phyloP scores from a whole-genome alignment of 176 grass and related monocot genomes.

The Elymus sibiricus region DNA sequence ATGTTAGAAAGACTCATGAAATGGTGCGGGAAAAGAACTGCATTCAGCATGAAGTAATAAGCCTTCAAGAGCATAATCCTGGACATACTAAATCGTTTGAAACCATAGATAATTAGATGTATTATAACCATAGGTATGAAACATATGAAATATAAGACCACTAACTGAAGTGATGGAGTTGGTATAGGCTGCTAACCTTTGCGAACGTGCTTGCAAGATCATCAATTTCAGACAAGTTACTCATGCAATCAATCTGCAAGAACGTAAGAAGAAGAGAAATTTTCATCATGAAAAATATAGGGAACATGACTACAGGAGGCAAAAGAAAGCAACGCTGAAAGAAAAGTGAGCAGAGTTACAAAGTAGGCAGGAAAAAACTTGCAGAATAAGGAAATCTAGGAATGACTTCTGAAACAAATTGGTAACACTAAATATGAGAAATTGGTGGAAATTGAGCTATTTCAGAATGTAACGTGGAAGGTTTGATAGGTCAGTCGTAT shows the following conservation, averaged over 20 bases:
- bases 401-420: background rate
- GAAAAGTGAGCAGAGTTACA: background rate
- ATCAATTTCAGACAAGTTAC: slow-evolving; percentile 82
- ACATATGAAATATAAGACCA: background rate
- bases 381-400: background rate
- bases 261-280: slow-evolving; percentile 19
- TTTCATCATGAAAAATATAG: slow-evolving; percentile 1
- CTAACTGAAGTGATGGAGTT: background rate
- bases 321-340: background rate
- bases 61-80: slow-evolving; percentile 6
- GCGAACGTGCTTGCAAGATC: slow-evolving; percentile 92
- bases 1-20: slow-evolving; percentile 3
- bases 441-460: background rate
- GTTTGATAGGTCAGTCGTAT: background rate
- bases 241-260: slow-evolving; percentile 68
- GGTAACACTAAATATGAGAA: background rate
- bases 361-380: background rate
- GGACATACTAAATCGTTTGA: slow-evolving; percentile 17
- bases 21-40: background rate
- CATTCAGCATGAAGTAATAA: slow-evolving; percentile 12
- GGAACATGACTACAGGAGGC: background rate
- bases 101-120: background rate
- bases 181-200: slow-evolving; percentile 53
- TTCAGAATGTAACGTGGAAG: background rate
- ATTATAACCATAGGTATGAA: background rate